A percentile compares a stretch with the other conserved stretches of the same genome.
Evolutionary conservation across 176 grass and related monocot species (phyloP).

Genomic region (Oryza officinalis): DNA sequence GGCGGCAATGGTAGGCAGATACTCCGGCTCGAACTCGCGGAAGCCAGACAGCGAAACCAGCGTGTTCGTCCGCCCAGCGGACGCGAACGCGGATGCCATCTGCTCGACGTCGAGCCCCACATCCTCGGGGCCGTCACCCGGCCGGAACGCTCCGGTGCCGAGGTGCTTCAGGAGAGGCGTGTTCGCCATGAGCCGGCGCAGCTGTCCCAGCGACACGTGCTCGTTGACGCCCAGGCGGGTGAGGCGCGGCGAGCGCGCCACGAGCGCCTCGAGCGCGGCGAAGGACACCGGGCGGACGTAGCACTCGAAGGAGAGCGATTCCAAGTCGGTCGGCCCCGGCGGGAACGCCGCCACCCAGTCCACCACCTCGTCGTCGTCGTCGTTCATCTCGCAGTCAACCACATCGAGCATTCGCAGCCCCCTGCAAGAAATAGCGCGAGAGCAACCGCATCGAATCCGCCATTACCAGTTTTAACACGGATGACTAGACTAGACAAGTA

Average conservation of each 20-base stretch:
- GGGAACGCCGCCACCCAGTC: slow-evolving; percentile 84
- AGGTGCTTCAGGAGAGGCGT: slow-evolving; percentile 67
- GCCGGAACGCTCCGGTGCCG: slow-evolving; percentile 75
- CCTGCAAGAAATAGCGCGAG: slow-evolving; percentile 17
- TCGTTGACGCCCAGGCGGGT: slow-evolving; percentile 69
- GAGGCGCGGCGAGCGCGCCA: slow-evolving; percentile 71
- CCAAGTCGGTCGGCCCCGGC: slow-evolving; percentile 47
- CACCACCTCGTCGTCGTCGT: slow-evolving; percentile 42
- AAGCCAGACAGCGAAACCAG: slow-evolving; percentile 89
- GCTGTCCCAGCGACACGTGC: slow-evolving; percentile 67
- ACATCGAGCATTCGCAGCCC: slow-evolving; percentile 67
- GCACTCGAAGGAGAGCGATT: slow-evolving; percentile 82
- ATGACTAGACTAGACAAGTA: not conserved
- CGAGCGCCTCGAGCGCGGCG: slow-evolving; percentile 60
- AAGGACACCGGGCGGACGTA: slow-evolving; percentile 47
- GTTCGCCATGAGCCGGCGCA: slow-evolving; percentile 68
- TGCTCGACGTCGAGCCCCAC: slow-evolving; percentile 48
- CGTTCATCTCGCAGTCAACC: slow-evolving; percentile 69
- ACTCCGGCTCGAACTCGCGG: slow-evolving; percentile 64
- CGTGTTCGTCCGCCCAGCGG: slow-evolving; percentile 30
- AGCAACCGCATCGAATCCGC: not conserved
- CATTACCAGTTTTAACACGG: not conserved
- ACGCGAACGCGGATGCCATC: slow-evolving; percentile 40
- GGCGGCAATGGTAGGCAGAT: slow-evolving; percentile 55
- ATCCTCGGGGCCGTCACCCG: slow-evolving; percentile 40